Evolutionary conservation across 495 filamentous ascomycete species (phyloP), one percentile per base, ranked within the genome.

Genomic region (Achaetomiella virescens): DNA sequence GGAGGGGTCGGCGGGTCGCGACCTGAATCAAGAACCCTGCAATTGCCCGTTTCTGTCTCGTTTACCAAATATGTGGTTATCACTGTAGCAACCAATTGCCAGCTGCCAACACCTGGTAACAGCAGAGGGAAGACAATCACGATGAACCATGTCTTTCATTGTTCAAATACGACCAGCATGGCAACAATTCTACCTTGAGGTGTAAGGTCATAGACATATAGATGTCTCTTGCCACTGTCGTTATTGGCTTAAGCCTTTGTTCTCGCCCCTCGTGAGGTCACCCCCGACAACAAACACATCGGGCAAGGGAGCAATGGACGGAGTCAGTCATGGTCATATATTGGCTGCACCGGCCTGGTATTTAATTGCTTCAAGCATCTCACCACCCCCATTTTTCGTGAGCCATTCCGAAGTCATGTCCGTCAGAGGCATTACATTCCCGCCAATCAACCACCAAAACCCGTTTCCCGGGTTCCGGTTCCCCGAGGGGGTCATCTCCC

Each of bases 371-470:
- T 57, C 55, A 44, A 64, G 42, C 53, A 50, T 50, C 12, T 57
- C 57, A 55, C 60, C 31, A 47, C 55, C 47, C 52, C 62, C 58
- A 17, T 64, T 64, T n/a, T 68, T 70, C 65, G 58, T 64, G 41
- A 63, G 44, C 60, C 61, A 66, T 59, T 41, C 57, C 56, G 42
- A 40, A 18, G 46, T 38, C 50, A 44, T 52, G 52, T 62, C 59
- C 58, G 59, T 61, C 66, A 55, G 58, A 60, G 60, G 55, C 50
- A 60, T 61, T n/a, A 54, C 47, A 36, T 24, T 42, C 20, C 47
- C 33, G 22, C 55, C 55, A 57, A 54, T 56, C 58, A 52, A 48
- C 46, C 42, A 17, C 47, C 51, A 35, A 51, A 48, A 21, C 25
- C 45, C 47, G 10, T 38, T 40, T 37, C 43, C 53, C 21, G 33